Evolutionary conservation across 495 filamentous ascomycete species (phyloP), one percentile per base, ranked within the genome.

Genomic region (Hypoxylon intermedium): DNA sequence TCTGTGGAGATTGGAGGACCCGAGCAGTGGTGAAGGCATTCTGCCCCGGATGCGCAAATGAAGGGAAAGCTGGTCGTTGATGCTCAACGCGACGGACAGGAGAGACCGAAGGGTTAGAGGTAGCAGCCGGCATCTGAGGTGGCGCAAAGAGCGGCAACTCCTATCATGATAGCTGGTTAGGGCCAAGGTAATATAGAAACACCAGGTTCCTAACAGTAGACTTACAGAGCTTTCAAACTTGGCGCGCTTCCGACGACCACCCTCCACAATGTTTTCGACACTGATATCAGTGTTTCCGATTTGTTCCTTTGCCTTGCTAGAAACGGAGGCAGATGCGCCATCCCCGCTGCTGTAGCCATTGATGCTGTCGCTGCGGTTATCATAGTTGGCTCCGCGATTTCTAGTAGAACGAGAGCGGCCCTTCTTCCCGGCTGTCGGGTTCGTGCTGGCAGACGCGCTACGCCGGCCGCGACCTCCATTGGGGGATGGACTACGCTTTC

Each of bases 171-270:
- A 23, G 58, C 36, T 31, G 19, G 63, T 60, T 45, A 63, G 50
- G 11, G 16, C 34, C 58, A 64, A 42, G 44, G 24, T n/a, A n/a
- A n/a, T n/a, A n/a, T n/a, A n/a, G n/a, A n/a, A n/a, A n/a, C n/a
- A n/a, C n/a, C n/a, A n/a, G n/a, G n/a, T n/a, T n/a, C n/a, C n/a
- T n/a, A n/a, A n/a, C n/a, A 15, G 55, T 56, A 23, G 28, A 82
- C 92, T 85, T 83, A 97, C 92, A 63, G 92, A 96, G 76, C 92
- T 97, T 64, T 96, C 92, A 72, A 98, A 98, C 78, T 97, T 97
- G 59, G 94, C 90, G 69, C 91, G 85, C 81, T 98, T 97, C 60
- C 94, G 85, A 74, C 94, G 87, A 61, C 92, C 92, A 67, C 95
- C 94, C 75, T 98, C 93, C 51, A 98, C 89, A 74, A 98, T 98